Evolutionary conservation across 2,329 filamentous ascomycete genomes (phyloP).

Genomic region (Lomentospora prolificans): DNA sequence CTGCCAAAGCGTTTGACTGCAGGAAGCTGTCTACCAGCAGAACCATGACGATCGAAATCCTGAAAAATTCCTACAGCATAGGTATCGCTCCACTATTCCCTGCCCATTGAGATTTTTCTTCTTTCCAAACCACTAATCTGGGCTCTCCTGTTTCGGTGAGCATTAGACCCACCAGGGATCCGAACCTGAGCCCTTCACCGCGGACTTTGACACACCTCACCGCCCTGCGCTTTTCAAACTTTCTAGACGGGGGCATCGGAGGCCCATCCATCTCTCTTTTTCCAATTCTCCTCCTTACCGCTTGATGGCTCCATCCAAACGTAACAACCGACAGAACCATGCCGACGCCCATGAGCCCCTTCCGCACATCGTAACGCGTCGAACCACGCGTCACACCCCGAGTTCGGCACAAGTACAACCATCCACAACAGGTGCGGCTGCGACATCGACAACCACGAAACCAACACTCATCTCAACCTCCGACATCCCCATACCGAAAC

Average conservation of each 20-base stretch:
- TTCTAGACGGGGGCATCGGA: neutral
- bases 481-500: neutral
- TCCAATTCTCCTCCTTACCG: neutral
- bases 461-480: constrained; percentile 15
- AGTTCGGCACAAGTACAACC: constrained; percentile 23
- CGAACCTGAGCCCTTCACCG: neutral
- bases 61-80: too few species aligned
- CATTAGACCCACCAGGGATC: neutral
- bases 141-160: neutral
- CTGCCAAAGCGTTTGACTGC: too few species aligned
- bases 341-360: neutral
- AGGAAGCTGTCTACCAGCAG: too few species aligned
- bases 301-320: constrained; percentile 7
- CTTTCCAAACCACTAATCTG: neutral
- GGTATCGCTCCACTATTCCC: neutral
- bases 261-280: neutral
- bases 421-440: constrained; percentile 16
- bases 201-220: neutral
- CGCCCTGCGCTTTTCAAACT: neutral
- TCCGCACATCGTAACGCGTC: constrained; percentile 13
- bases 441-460: constrained; percentile 10
- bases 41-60: too few species aligned
- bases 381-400: constrained; percentile 21
- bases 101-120: neutral
- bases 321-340: constrained; percentile 5